A percentile compares a stretch with the other conserved stretches of the same genome.
Conservation (phyloP, 2,329 filamentous ascomycete genomes). For the Hysterium pulicare region DNA sequence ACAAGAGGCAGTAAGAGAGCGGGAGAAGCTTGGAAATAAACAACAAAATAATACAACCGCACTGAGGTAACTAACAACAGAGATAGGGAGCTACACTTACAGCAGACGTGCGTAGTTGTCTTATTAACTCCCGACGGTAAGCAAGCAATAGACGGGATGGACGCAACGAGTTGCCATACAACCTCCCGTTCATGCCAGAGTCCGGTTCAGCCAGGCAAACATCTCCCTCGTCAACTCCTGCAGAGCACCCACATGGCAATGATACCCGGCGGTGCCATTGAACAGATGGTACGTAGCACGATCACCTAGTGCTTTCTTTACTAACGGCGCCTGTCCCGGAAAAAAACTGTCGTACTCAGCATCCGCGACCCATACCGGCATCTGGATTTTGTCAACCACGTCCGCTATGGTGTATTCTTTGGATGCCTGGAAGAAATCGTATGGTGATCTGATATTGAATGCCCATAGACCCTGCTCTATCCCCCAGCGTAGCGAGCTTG, state of each 20-base stretch:
- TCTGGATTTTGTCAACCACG: slow-evolving; percentile 6
- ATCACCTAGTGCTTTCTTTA: background rate
- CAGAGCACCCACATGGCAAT: slow-evolving; percentile 2
- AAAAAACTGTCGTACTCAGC: slow-evolving; percentile 1
- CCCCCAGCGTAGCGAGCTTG: slow-evolving; percentile 4
- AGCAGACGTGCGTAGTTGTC: too few species aligned
- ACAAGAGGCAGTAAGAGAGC: too few species aligned
- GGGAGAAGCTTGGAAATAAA: too few species aligned
- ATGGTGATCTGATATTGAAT: slow-evolving; percentile 8
- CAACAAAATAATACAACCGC: too few species aligned
- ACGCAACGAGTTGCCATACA: too few species aligned
- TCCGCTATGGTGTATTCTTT: slow-evolving; percentile 1
- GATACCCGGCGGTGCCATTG: slow-evolving; percentile 1
- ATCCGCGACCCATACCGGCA: slow-evolving; percentile 7
- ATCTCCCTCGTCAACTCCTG: background rate
- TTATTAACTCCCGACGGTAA: too few species aligned
- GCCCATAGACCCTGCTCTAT: slow-evolving; percentile 11
- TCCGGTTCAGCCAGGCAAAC: slow-evolving; percentile 4
- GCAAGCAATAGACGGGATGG: too few species aligned
- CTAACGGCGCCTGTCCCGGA: background rate
- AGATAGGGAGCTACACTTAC: too few species aligned
- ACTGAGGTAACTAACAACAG: too few species aligned
- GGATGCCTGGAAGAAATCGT: slow-evolving; percentile 3
- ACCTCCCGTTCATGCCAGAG: background rate
- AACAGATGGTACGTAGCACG: background rate